Evolutionary conservation across 1,139 yeast species (phyloP), one percentile per base, ranked within the genome.

Genomic region (Petasospora rhodanensis): DNA sequence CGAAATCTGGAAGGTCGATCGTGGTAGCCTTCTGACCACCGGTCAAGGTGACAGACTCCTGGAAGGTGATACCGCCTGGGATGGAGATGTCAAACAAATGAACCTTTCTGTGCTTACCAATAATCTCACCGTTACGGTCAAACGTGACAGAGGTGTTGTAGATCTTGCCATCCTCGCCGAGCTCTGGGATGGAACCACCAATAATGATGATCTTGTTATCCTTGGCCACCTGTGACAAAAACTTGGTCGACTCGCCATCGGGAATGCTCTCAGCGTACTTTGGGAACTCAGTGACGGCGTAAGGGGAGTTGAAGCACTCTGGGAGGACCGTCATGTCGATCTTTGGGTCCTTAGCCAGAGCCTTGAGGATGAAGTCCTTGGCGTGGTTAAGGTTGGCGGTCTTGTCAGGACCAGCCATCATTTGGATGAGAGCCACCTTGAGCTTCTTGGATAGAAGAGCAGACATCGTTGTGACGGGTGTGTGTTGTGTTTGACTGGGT

Each of bases 281-380:
- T 18, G 82, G 75, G 59, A 91, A 91, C 40, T 91, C 82, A 39
- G 76, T 76, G 18, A 86, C 95, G 0, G 95, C 80, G 54, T 91
- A 91, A 5, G 97, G 97, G 1, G 96, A 83, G 58, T 89, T 89
- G 73, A 89, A 91, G 62, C 96, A 89, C 62, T 91, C 97, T 6
- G 69, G 69, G 6, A 64, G 46, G 4, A 63, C 64, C 6, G 64
- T 55, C 38, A 79, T 26, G 45, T 80, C 82, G 13, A 79, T 66
- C 24, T 66, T 62, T 21, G 48, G 46, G 3, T 43, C 38, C 17
- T 33, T 25, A 12, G 26, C 13, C 5, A 66, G 57, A 3, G 89
- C 89, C 38, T 71, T 73, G 23, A 65, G 61, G 32, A 80, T 73
- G 46, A 60, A 74, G 18, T 62, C 62, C 37, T 68, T 63, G 7